phyloP scores from a whole-genome alignment of 176 grass and related monocot genomes.

The Carex myosuroides region DNA sequence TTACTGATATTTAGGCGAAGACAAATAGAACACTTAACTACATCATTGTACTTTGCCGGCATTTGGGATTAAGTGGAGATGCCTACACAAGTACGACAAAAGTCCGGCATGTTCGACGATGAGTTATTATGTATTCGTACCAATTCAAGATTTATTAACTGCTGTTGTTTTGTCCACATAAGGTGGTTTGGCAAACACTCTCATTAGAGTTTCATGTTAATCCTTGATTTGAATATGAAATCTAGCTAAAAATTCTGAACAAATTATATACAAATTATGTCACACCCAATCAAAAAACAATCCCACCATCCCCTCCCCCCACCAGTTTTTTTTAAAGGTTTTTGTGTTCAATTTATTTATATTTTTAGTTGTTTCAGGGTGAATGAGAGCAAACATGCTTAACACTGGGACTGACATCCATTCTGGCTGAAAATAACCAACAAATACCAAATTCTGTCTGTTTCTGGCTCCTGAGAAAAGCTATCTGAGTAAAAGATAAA shows the following conservation, averaged over 20 bases:
- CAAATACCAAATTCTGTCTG: background rate
- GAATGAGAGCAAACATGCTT: background rate
- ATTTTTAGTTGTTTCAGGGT: background rate
- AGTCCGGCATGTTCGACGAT: no score
- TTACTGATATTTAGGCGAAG: background rate
- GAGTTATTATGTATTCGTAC: background rate
- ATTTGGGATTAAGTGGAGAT: no score
- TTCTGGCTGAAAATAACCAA: background rate
- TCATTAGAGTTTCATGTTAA: background rate
- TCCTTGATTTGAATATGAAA: background rate
- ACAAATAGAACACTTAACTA: background rate
- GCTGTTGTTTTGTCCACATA: background rate
- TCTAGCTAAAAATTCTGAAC: background rate
- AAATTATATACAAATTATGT: background rate
- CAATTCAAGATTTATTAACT: background rate
- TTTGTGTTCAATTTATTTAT: background rate
- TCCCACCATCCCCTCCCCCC: background rate
- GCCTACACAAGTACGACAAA: no score
- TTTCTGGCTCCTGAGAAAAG: background rate
- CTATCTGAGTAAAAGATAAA: background rate
- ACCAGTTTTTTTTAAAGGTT: background rate
- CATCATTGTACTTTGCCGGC: background rate
- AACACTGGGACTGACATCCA: background rate
- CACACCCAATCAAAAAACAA: background rate
- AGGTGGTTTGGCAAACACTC: background rate